Evolutionary conservation across 257 asterid species (phyloP).

Genomic region (Asclepias syriaca): DNA sequence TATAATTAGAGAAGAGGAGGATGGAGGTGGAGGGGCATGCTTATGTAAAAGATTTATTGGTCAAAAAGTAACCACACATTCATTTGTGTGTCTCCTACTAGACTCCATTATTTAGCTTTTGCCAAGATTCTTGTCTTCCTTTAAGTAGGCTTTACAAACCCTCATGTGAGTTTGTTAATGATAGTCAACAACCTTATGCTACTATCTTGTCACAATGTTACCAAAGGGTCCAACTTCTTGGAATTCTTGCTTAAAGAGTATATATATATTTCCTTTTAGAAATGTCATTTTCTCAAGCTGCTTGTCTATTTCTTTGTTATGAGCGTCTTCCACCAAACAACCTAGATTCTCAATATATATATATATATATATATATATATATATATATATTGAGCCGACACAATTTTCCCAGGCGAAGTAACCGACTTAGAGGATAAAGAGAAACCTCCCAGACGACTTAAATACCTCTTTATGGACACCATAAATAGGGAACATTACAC

Average conservation of each 20-base stretch:
- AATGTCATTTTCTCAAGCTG: not conserved
- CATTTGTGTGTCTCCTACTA: slow-evolving; percentile 55
- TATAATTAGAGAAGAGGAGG: not conserved
- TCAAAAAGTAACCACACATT: slow-evolving; percentile 62
- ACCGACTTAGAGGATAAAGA: no score
- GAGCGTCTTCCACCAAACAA: not conserved
- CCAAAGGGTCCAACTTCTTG: slow-evolving; percentile 10
- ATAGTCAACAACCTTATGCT: slow-evolving; percentile 19
- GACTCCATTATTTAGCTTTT: no score
- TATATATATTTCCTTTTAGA: not conserved
- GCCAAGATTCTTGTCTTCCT: no score
- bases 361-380: no score
- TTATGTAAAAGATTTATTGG: slow-evolving; percentile 36
- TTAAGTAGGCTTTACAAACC: no score
- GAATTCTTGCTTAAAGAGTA: slow-evolving; percentile 10
- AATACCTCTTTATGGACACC: no score
- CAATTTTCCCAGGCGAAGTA: no score
- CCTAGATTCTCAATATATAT: not conserved
- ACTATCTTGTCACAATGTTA: slow-evolving; percentile 15
- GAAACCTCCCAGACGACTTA: no score
- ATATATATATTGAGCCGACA: no score
- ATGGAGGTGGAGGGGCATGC: slow-evolving; percentile 34
- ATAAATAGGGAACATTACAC: no score
- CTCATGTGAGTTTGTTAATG: no score
- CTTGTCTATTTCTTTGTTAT: not conserved